These are phyloP conservation scores for Hibiscus mutabilis DNA, from an alignment of 345 rosid species.

Conservation along the genomic window DNA sequence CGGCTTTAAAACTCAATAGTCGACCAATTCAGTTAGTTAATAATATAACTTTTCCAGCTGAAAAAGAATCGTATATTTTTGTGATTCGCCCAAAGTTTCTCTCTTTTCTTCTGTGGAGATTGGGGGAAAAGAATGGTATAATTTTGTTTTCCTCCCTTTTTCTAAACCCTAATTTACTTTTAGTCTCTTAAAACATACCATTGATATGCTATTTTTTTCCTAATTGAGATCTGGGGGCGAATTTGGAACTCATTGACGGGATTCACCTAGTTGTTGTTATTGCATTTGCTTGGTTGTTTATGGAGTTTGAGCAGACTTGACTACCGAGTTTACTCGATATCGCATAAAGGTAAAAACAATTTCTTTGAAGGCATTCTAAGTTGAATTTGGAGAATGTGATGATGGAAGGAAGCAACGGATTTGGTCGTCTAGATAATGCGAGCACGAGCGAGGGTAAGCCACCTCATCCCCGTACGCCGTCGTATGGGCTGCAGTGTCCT, in stretches of 20 bases:
- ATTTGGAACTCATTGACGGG: background rate
- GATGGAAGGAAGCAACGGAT: conserved; percentile 60
- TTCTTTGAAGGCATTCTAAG: background rate
- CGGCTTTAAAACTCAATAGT: no score
- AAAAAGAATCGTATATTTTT: background rate
- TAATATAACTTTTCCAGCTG: conserved; percentile 7
- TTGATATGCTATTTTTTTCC: background rate
- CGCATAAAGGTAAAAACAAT: background rate
- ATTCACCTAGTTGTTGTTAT: background rate
- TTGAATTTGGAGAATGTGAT: conserved; percentile 23
- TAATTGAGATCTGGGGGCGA: background rate
- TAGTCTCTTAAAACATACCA: background rate
- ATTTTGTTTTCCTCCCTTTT: background rate
- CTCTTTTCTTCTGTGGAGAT: background rate
- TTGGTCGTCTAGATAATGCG: conserved; percentile 37
- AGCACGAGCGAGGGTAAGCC: conserved; percentile 57
- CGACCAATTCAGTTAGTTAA: no score
- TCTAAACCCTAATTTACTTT: conserved; percentile 6
- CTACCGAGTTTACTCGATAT: conserved; percentile 8
- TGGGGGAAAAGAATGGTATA: background rate
- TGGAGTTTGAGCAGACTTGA: conserved; percentile 11
- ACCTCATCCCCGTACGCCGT: conserved; percentile 48
- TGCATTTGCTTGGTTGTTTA: background rate
- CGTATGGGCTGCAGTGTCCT: conserved; percentile 21
- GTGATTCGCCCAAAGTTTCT: conserved; percentile 13